These are phyloP conservation scores for Gossypium arboreum DNA, from an alignment of 345 rosid species.

Conservation along the genomic window DNA sequence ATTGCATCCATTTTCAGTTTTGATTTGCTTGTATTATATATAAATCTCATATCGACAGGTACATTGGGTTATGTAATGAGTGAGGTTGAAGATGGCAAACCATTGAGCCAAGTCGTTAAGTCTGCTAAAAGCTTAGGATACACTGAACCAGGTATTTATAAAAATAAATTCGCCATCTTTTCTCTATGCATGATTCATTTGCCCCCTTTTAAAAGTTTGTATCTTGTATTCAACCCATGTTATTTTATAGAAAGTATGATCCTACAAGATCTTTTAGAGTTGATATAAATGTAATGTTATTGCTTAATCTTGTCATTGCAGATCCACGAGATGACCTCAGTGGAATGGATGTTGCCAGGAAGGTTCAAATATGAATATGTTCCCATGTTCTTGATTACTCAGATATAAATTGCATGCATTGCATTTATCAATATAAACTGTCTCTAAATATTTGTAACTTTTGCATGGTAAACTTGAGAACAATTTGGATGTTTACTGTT, in stretches of 20 bases:
- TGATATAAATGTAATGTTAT: not conserved
- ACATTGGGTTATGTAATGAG: conserved; percentile 97
- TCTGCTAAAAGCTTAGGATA: conserved; percentile 83
- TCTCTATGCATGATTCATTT: not conserved
- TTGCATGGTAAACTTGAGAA: not conserved
- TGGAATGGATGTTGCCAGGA: conserved; percentile 97
- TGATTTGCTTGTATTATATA: not conserved
- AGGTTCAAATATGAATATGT: conserved; percentile 43
- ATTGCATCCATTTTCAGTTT: not conserved
- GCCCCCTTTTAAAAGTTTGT: not conserved
- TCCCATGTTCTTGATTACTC: not conserved
- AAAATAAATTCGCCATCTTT: not conserved
- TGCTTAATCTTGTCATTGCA: conserved; percentile 13
- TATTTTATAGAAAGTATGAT: conserved; percentile 1
- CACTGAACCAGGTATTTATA: conserved; percentile 63
- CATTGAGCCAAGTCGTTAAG: conserved; percentile 81
- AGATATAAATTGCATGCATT: conserved; percentile 12
- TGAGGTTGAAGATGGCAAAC: conserved; percentile 85
- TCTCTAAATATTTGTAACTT: not conserved
- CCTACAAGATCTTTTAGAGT: conserved; percentile 2
- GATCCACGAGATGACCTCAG: conserved; percentile 98
- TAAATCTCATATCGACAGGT: conserved; percentile 26
- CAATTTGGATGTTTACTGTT: not conserved
- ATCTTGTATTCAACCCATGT: not conserved
- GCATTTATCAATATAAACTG: conserved; percentile 5